Evolutionary conservation across 2,329 filamentous ascomycete genomes (phyloP).

Genomic region (Chaetomium globosum): DNA sequence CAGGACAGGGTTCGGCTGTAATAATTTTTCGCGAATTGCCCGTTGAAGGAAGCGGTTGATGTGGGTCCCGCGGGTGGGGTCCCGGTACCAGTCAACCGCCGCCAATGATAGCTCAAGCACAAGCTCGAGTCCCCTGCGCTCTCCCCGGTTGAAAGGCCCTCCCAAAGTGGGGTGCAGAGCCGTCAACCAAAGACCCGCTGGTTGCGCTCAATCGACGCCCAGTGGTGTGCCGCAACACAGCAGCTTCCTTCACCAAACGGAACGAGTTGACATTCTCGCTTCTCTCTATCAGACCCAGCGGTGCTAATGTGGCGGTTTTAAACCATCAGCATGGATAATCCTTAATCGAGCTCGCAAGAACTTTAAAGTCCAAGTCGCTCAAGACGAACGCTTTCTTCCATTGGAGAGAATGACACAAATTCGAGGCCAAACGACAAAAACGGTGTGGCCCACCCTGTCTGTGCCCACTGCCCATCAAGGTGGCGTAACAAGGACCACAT

Average conservation of each 20-base stretch:
- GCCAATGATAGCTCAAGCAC: conserved; percentile 22
- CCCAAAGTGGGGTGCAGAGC: not conserved
- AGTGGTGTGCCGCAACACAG: not conserved
- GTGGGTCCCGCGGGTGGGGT: conserved; percentile 23
- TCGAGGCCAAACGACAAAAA: not conserved
- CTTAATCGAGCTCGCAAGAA: not conserved
- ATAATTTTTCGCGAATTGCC: conserved; percentile 34
- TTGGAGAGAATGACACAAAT: conserved; percentile 4
- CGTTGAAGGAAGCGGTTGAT: conserved; percentile 27
- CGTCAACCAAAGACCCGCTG: not conserved
- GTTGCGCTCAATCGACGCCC: conserved; percentile 9
- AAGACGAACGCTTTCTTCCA: not conserved
- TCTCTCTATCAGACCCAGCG: not conserved
- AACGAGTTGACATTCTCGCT: not conserved
- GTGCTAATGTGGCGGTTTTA: not conserved
- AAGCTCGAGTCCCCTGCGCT: conserved; percentile 24
- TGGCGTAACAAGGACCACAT: not conserved
- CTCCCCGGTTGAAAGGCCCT: conserved; percentile 23
- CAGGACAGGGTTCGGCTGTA: conserved; percentile 30
- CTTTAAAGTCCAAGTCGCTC: not conserved
- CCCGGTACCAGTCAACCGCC: conserved; percentile 25
- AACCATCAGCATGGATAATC: not conserved
- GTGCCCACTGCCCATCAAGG: conserved; percentile 1
- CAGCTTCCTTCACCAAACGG: not conserved
- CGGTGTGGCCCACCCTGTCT: not conserved